Base-by-base conservation (phyloP, 2,329 filamentous ascomycete genomes). In the Penicillium sp. region DNA sequence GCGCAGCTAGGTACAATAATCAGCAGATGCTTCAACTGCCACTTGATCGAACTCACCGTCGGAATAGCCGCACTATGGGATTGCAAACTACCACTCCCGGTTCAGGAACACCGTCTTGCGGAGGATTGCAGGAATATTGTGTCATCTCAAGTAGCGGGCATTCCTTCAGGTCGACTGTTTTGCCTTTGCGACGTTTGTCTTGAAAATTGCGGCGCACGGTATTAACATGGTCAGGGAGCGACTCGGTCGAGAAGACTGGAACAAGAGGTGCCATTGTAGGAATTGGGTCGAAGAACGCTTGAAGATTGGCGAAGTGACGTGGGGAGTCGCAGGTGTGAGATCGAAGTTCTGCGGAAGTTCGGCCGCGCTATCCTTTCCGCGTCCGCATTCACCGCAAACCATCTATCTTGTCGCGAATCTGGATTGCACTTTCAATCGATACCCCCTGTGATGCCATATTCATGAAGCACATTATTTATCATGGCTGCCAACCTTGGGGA, bases 81-180 rank as follows among this genome's bases (percentile, higher is more conserved):
- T 79, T 73, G 64, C 85, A 87, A 5, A 68, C 68, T n/a, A 82
- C 68, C 24, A 82, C 71, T 2, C 74, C 71, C 3, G 77, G 73
- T 47, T 68, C 66, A 16, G 71, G 73, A 32, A 76, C 71, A 43
- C 67, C 69, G 48, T 77, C 73, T 34, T 75, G 70, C 8, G 79
- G 73, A 9, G 84, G 72, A 65, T 84, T 79, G 71, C 86, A 88
- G 24, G 80, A 80, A 66, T 86, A 87, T 71, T 88, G 85, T 44
- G 83, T 73, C 70, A 88, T 70, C 67, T 87, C 83, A 61, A 83
- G 75, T 39, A 87, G 71, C 53, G 79, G 71, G 68, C 85, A 88
- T 47, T 82, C 73, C 50, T 74, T 68, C 5, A 87, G 74, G 31
- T 82, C 73, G 56, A 85, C 72, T 14, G 77, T 72, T 24, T 66